Evolutionary conservation across 148 eudicot species (phyloP).

Genomic region (Rhododendron vialii): DNA sequence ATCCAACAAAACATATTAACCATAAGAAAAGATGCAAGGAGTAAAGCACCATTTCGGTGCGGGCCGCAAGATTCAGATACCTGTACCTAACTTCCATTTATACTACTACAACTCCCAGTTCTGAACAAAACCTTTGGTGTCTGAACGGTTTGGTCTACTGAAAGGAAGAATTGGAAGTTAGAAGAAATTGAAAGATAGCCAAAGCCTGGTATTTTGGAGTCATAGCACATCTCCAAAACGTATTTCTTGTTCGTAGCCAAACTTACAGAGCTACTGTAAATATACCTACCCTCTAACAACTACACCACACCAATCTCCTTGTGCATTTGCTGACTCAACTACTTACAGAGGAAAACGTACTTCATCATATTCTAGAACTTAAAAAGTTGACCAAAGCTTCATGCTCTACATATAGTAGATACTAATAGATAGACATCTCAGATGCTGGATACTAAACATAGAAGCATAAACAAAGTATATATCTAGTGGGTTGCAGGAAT

Average conservation of each 20-base stretch:
- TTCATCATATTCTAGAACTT: not conserved
- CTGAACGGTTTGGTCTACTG: not conserved
- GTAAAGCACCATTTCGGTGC: no score
- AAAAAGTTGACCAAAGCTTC: not conserved
- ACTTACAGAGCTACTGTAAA: not conserved
- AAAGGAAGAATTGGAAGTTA: not conserved
- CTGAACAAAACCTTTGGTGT: not conserved
- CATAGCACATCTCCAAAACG: not conserved
- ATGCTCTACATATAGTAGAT: not conserved
- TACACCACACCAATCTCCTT: not conserved
- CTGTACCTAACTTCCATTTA: no score
- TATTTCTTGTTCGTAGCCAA: not conserved
- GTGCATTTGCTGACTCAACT: not conserved
- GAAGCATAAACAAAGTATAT: not conserved
- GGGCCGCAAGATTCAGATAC: no score
- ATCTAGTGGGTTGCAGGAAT: not conserved
- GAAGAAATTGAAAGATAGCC: not conserved
- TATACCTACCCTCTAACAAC: not conserved
- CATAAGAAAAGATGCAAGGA: no score
- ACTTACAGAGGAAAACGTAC: not conserved
- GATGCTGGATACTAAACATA: not conserved
- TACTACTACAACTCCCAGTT: not conserved
- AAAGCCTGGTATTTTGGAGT: not conserved
- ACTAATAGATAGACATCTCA: not conserved
- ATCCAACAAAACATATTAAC: not conserved